phyloP scores from a whole-genome alignment of 805 yeast genomes.

The Danielia reshetovae region DNA sequence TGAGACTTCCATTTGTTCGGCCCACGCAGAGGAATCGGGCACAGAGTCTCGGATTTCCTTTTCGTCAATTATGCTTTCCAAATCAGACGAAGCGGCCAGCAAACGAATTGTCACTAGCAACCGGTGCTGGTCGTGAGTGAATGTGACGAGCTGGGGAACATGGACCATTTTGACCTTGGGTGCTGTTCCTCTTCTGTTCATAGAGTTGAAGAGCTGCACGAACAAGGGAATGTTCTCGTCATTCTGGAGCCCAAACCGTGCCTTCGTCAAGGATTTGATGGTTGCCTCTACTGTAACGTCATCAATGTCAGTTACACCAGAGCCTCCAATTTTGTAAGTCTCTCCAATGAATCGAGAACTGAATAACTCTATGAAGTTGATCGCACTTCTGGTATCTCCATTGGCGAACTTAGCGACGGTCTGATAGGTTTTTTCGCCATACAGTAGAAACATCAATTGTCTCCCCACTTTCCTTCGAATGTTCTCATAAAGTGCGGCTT shows the following conservation, averaged over 20 bases:
- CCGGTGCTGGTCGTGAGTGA: background rate
- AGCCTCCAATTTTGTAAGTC: background rate
- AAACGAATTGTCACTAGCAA: background rate
- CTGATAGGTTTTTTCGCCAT: conserved; percentile 11
- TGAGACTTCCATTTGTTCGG: conserved; percentile 24
- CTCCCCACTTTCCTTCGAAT: conserved; percentile 17
- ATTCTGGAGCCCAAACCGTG: conserved; percentile 17
- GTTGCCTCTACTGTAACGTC: conserved; percentile 1
- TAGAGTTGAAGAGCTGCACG: conserved; percentile 13
- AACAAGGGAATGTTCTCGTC: conserved; percentile 14
- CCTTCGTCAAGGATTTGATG: conserved; percentile 7
- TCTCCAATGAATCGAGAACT: conserved; percentile 15
- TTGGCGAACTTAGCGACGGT: conserved; percentile 15
- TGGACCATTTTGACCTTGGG: no score
- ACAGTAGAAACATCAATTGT: conserved; percentile 13
- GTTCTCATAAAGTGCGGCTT: conserved; percentile 49
- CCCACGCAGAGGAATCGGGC: conserved; percentile 7
- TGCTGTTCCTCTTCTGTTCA: background rate
- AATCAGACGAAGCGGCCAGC: background rate
- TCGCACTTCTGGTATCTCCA: conserved; percentile 35
- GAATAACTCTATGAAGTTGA: conserved; percentile 30
- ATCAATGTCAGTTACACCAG: background rate
- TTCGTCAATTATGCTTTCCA: conserved; percentile 1
- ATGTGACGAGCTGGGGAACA: background rate
- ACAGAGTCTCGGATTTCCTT: background rate